Evolutionary conservation across 495 filamentous ascomycete species (phyloP).

Genomic region (Hyaloscypha bicolor): DNA sequence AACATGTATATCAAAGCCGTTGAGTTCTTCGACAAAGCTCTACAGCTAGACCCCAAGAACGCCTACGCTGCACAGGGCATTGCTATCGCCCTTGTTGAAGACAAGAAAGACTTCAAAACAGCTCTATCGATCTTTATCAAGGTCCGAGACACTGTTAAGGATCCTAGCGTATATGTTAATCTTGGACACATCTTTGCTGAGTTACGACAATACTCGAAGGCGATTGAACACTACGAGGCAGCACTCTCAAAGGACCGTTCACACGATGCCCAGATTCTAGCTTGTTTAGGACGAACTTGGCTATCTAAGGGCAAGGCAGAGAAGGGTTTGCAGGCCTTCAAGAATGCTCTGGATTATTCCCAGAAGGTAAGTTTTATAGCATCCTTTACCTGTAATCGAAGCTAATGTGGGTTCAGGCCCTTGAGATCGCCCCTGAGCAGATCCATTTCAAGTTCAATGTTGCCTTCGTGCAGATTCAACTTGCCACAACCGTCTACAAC

Average conservation of each 20-base stretch:
- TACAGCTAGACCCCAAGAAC: constrained; percentile 89
- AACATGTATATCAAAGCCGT: constrained; percentile 87
- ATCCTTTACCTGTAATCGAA: neutral
- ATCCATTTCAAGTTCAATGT: constrained; percentile 96
- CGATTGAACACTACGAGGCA: constrained; percentile 93
- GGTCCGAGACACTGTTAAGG: constrained; percentile 84
- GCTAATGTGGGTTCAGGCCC: constrained; percentile 52
- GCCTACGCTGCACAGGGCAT: constrained; percentile 96
- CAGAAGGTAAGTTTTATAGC: constrained; percentile 53
- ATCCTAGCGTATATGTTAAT: constrained; percentile 85
- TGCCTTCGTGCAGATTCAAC: constrained; percentile 93
- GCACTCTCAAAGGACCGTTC: constrained; percentile 80
- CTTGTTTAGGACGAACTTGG: constrained; percentile 95
- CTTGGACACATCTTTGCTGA: constrained; percentile 91
- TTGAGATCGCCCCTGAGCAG: constrained; percentile 76
- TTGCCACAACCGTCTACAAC: constrained; percentile 77
- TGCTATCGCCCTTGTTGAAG: constrained; percentile 90
- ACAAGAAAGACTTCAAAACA: constrained; percentile 79
- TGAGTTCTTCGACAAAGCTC: constrained; percentile 97
- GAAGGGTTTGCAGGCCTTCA: constrained; percentile 75
- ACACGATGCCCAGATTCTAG: constrained; percentile 78
- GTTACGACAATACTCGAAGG: constrained; percentile 81
- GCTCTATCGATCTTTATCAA: constrained; percentile 87
- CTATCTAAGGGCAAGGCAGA: constrained; percentile 83
- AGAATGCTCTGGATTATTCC: constrained; percentile 84